Base-by-base conservation (phyloP, 2,329 filamentous ascomycete species). In the Penicillium sp. region DNA sequence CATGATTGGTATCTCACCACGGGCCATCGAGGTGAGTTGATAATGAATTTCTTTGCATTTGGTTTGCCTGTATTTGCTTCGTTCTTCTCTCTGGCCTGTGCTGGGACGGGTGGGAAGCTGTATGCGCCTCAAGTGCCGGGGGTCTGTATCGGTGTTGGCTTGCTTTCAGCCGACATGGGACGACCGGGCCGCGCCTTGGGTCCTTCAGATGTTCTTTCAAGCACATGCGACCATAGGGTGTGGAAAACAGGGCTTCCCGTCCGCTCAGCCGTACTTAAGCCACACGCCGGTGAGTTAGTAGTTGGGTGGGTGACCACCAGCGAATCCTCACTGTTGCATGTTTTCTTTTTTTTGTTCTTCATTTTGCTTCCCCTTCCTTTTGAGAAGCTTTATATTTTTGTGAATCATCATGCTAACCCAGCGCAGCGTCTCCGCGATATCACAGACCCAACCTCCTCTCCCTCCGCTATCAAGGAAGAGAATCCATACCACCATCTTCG, bases 401-500 rank as follows among this genome's bases (percentile, higher is more conserved):
- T 21, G 21, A 31, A 35, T 8, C 29, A 13, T 6, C 15, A 47
- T 36, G 36, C 49, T 57, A 57, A 57, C 36, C 23, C 69, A 77
- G 44, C 19, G 57, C 64, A 80, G 74, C 89, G 92, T 36, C 85
- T 97, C 33, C 82, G 85, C 57, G 83, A 91, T 64, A 96, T 94
- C 62, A 92, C 91, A 73, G 61, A 74, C 65, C 59, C 80, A 60
- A 58, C 81, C 75, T 66, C 72, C 15, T 70, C 73, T 6, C 71
- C 72, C 3, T 69, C 71, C 4, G 64, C 73, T 5, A 69, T 68
- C 8, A 73, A 60, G 49, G 70, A 75, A 56, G 73, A 75, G 58
- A 96, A 96, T 72, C 90, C 91, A 2, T 82, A 89, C 68, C 85
- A 96, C 33, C 90, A 92, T 25, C 83, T 99, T n/a, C 90, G 93